These are phyloP conservation scores for Phaeotremella fagi DNA, from an alignment of 768 basidiomycete genomes.

Conservation along the genomic window DNA sequence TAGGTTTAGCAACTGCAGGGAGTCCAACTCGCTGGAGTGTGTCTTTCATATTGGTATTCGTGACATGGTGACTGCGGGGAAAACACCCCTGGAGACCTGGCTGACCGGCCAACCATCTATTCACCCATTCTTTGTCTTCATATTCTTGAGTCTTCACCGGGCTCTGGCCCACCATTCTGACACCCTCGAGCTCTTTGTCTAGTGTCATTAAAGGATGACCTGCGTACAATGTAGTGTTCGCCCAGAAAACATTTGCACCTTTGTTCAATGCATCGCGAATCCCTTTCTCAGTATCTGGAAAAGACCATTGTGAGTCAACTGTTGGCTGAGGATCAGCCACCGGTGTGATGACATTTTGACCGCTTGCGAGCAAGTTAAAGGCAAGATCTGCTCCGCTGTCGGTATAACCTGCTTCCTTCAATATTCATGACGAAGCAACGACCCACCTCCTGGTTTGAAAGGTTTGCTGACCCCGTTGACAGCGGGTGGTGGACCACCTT, in stretches of 20 bases:
- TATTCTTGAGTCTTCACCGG: constrained; percentile 25
- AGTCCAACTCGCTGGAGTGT: too few species aligned
- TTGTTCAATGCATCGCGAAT: constrained; percentile 25
- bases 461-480: constrained; percentile 41
- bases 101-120: constrained; percentile 27
- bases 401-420: too few species aligned
- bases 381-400: constrained; percentile 40
- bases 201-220: constrained; percentile 25
- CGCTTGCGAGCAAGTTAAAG: constrained; percentile 13
- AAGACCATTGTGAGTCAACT: constrained; percentile 30
- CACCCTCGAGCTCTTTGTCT: constrained; percentile 10
- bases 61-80: too few species aligned
- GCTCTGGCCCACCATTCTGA: constrained; percentile 32
- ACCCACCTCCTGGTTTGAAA: constrained; percentile 40
- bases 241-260: constrained; percentile 37
- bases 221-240: constrained; percentile 36
- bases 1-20: constrained; percentile 40
- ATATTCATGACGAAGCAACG: too few species aligned
- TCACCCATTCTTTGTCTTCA: constrained; percentile 42
- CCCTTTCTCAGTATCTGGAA: constrained; percentile 35
- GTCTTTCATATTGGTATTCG: too few species aligned
- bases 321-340: constrained; percentile 4
- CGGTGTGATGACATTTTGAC: constrained; percentile 21
- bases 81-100: too few species aligned
- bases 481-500: constrained; percentile 23